These are phyloP conservation scores for Boechera retrofracta DNA, from an alignment of 345 rosid species.

Conservation along the genomic window DNA sequence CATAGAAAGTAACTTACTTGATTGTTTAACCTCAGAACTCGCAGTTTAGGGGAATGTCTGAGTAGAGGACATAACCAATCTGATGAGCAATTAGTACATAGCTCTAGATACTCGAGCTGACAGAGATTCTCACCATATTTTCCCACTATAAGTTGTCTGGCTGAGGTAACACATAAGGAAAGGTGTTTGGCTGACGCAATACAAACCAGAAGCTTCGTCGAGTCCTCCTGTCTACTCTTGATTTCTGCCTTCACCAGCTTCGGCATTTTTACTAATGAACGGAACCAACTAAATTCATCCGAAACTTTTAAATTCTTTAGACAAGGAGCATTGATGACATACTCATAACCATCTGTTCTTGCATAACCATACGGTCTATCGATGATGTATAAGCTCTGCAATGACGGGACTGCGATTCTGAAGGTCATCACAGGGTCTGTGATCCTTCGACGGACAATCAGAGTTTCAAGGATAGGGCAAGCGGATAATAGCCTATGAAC, in stretches of 20 bases:
- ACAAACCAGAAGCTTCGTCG: neutral
- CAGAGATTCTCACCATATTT: neutral
- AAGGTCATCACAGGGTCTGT: neutral
- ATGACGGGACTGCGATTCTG: neutral
- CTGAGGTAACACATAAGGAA: neutral
- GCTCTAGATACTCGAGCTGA: neutral
- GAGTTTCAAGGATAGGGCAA: conserved; percentile 14
- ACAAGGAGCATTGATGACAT: conserved; percentile 6
- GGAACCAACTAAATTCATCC: neutral
- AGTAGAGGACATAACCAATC: conserved; percentile 5
- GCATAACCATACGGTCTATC: neutral
- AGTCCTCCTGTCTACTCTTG: neutral
- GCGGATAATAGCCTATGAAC: conserved; percentile 6
- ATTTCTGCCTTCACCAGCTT: conserved; percentile 5
- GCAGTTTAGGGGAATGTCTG: conserved; percentile 21
- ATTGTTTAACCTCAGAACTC: conserved; percentile 13
- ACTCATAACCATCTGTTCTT: neutral
- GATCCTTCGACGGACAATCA: neutral
- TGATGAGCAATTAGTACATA: neutral
- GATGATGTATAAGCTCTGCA: neutral
- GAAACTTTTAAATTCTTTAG: neutral
- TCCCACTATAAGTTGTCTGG: neutral
- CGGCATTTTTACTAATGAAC: conserved; percentile 11
- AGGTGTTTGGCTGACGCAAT: conserved; percentile 16
- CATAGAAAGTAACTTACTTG: neutral